phyloP scores from a whole-genome alignment of 202 grass and related monocot species.

The Panicum virgatum region DNA sequence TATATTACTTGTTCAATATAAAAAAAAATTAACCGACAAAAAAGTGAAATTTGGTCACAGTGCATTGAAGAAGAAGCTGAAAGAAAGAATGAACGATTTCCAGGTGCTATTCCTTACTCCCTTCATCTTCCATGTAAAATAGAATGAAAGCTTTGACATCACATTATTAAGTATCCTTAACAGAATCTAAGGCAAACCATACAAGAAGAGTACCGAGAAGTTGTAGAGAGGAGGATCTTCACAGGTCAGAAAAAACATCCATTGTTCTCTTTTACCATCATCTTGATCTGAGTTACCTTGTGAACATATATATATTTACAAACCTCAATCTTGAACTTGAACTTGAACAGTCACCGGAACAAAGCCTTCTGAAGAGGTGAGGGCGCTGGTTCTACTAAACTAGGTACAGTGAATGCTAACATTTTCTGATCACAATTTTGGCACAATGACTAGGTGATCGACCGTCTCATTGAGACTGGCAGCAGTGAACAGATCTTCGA shows the following conservation, averaged over 20 bases:
- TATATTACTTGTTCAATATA: not conserved
- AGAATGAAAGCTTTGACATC: conserved; percentile 7
- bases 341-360: conserved; percentile 69
- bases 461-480: conserved; percentile 85
- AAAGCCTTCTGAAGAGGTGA: conserved; percentile 66
- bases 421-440: not conserved
- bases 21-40: not conserved
- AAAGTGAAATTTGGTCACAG: conserved; percentile 37
- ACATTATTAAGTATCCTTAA: not conserved
- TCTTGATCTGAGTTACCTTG: not conserved
- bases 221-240: conserved; percentile 73
- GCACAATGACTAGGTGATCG: conserved; percentile 57
- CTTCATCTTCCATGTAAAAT: conserved; percentile 4
- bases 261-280: not conserved
- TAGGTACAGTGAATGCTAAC: not conserved
- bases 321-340: conserved; percentile 32
- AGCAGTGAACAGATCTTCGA: conserved; percentile 91
- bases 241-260: conserved; percentile 42
- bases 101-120: conserved; percentile 45
- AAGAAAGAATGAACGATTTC: conserved; percentile 86
- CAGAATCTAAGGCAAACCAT: conserved; percentile 85
- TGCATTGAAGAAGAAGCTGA: conserved; percentile 77
- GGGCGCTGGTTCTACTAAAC: not conserved
- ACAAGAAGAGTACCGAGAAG: conserved; percentile 76
- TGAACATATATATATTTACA: not conserved